Base-by-base conservation (phyloP, 352 stramenopile genomes). In the Phytophthora gonapodyides region DNA sequence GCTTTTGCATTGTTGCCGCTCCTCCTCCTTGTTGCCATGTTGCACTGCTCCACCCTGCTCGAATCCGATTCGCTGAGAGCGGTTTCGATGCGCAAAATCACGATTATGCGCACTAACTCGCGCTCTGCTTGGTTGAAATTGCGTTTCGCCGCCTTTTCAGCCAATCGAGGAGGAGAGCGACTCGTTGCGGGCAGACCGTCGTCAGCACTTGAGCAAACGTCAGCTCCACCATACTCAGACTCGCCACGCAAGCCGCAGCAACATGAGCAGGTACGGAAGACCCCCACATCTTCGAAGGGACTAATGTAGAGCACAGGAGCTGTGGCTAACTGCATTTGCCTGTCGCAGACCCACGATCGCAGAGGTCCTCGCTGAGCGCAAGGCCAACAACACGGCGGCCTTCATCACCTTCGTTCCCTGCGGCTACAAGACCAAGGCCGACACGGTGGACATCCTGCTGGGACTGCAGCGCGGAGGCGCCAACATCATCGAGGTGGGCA, bases 371-470 rank as follows among this genome's bases (percentile, higher is more conserved):
- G 78, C 73, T 9, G 67, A 85, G 34, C 58, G 80, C 64, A 93
- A 93, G 80, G 75, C 77, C n/a, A 71, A 71, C 38, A 77, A 83
- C 34, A 77, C 69, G 58, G 91, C 97, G 15, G 95, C 96, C 6
- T 99, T 99, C 82, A 89, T 99, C 58, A 92, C 95, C 16, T 99
- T 99, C 78, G 93, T 98, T 13, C 97, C 94, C 31, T 98, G 96
- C 57, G 97, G 93, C 44, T 99, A 94, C 80, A 98, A 97, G 64
- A 90, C 65, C 38, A 93, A 87, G 71, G 83, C 86, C 67, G 96
- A 98, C 80, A 99, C 97, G 6, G 94, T 98, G 43, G 80, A 97
- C 9, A 95, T 99, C 47, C 72, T 99, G 31, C 77, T 99, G 33
- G 96, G 89, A 21, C 92, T 99, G 66, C 85, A 99, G 82, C 89